phyloP scores from a whole-genome alignment of 2,329 filamentous ascomycete genomes.

The Xylariales sp. region DNA sequence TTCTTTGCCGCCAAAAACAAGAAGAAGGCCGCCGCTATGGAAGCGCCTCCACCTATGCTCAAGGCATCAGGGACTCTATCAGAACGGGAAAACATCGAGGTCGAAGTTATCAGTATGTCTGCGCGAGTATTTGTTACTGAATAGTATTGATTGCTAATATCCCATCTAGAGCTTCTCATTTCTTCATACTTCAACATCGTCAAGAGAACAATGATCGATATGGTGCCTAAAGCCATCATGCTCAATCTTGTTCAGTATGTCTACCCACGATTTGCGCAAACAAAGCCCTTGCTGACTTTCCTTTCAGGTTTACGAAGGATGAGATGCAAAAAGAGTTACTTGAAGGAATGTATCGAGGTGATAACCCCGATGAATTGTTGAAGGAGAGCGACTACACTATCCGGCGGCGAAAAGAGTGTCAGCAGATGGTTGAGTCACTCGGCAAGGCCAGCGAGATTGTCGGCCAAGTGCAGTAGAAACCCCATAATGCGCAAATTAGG shows the following conservation, averaged over 20 bases:
- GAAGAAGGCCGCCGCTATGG: conserved; percentile 99
- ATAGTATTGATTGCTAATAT: conserved; percentile 34
- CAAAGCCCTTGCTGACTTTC: conserved; percentile 36
- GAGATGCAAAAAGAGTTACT: conserved; percentile 98
- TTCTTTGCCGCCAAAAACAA: conserved; percentile 99
- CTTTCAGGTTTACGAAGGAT: conserved; percentile 85
- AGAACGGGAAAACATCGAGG: conserved; percentile 94
- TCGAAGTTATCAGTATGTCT: conserved; percentile 94
- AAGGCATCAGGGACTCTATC: conserved; percentile 95
- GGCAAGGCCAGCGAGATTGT: conserved; percentile 94
- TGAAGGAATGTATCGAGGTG: conserved; percentile 95
- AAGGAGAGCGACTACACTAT: conserved; percentile 99
- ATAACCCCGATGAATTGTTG: conserved; percentile 90
- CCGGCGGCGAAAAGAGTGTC: conserved; percentile 94
- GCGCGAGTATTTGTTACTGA: neutral
- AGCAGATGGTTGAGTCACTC: conserved; percentile 98
- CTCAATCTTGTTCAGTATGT: conserved; percentile 93
- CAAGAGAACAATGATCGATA: conserved; percentile 98
- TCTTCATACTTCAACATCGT: conserved; percentile 98
- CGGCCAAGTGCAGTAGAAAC: conserved; percentile 73
- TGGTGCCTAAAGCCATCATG: conserved; percentile 99
- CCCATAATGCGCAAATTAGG: conserved; percentile 13
- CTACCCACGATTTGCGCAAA: neutral
- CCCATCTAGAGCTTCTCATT: conserved; percentile 82
- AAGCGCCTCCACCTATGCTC: conserved; percentile 88